Evolutionary conservation across 2,329 filamentous ascomycete species (phyloP), one percentile per base, ranked within the genome.

Genomic region (Magnaporthales sp.): DNA sequence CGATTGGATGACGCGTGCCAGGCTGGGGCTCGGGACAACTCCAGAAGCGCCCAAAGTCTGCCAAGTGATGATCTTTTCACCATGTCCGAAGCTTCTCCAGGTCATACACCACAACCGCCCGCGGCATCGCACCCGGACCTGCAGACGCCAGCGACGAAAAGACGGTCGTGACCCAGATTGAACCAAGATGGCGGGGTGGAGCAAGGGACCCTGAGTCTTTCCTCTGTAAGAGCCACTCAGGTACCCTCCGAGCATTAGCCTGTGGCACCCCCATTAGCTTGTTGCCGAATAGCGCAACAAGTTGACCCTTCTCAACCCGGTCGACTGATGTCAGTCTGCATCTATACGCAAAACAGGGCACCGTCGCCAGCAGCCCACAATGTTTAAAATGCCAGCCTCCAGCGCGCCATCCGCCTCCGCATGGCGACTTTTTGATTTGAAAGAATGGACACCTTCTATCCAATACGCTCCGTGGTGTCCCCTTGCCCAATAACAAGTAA

Each of bases 101-200:
- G 5, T 9, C 54, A 51, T 51, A 51, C 38, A 19, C n/a, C 5
- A 51, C 38, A 19, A 19, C 38, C 38, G 38, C 38, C 38, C 38
- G 38, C 38, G 15, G 15, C 38, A n/a, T 51, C 38, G 15, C 38
- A 51, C 54, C 22, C 11, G 54, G 54, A 58, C 54, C 54, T 58
- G 54, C 54, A 58, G 54, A 24, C 9, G 22, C 9, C 19, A 58
- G 54, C 54, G 54, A 27, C 54, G 22, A 27, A 19, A 15, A 24
- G 54, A 26, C 54, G n/a, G 22, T 4, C 22, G 19, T 51, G 8
- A 19, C 38, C 38, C 38, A 24, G 24, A 27, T 58, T 27, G 22
- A 58, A 24, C 54, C 54, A 58, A 58, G 54, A 58, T 58, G 54
- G 54, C 54, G 54, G 54, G 54, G 54, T 58, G 54, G 54, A 58